phyloP scores from a whole-genome alignment of 2,329 filamentous ascomycete genomes.

The Trichoderma pleuroti region DNA sequence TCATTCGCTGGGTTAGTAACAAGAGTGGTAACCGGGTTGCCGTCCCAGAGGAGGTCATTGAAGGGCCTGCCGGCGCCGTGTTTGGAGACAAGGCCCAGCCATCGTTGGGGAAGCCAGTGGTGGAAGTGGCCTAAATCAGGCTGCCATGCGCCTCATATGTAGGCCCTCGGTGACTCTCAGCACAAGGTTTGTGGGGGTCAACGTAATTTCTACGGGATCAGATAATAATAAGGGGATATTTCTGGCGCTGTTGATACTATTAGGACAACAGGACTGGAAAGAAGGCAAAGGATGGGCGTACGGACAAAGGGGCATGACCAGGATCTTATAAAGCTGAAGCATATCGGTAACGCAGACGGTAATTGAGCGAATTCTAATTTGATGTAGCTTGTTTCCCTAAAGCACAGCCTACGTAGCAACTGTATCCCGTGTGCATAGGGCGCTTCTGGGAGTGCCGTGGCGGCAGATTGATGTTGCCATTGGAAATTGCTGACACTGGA shows the following conservation, averaged over 20 bases:
- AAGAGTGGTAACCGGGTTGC: slow-evolving; percentile 60
- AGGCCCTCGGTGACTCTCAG: too few relatives aligned
- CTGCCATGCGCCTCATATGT: too few relatives aligned
- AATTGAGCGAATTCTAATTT: not conserved
- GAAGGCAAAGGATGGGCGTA: not conserved
- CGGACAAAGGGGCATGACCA: not conserved
- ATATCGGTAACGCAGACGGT: not conserved
- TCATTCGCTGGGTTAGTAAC: slow-evolving; percentile 68
- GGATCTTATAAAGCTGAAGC: not conserved
- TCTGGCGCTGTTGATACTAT: not conserved
- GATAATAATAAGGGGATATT: not conserved
- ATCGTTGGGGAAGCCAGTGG: slow-evolving; percentile 48
- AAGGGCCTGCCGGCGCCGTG: slow-evolving; percentile 57
- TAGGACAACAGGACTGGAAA: not conserved
- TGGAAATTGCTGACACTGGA: not conserved
- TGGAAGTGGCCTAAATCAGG: slow-evolving; percentile 46
- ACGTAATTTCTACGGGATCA: not conserved
- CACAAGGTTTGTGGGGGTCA: not conserved
- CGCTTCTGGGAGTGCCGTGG: not conserved
- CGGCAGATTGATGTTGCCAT: not conserved
- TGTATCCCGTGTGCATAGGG: not conserved
- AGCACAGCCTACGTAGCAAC: not conserved
- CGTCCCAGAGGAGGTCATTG: slow-evolving; percentile 66
- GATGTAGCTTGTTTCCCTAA: not conserved
- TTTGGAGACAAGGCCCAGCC: slow-evolving; percentile 39